Percentiles rank a stretch among this genome's conserved stretches.
phyloP scores from a whole-genome alignment of 1,284 basidiomycete genomes.

The Papiliotrema flavescens region DNA sequence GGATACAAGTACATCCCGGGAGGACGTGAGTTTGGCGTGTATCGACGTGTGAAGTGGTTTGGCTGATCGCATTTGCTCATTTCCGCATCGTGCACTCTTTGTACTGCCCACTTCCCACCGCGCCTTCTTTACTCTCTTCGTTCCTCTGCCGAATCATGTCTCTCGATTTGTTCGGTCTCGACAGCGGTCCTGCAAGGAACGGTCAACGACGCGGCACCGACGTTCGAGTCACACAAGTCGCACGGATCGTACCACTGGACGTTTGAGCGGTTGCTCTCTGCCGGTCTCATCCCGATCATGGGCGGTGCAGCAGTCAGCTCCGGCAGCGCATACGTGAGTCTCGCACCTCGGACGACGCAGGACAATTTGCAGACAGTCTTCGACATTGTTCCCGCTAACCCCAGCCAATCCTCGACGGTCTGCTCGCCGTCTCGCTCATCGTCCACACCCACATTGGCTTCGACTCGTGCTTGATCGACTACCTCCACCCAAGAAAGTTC shows the following conservation, averaged over 20 bases:
- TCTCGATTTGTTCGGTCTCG: neutral
- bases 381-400: slow-evolving; percentile 10
- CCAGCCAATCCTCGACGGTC: slow-evolving; percentile 76
- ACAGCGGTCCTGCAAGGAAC: slow-evolving; percentile 86
- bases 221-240: slow-evolving; percentile 72
- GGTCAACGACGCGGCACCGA: slow-evolving; percentile 90
- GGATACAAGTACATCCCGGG: slow-evolving; percentile 50
- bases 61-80: neutral
- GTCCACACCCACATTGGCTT: slow-evolving; percentile 91
- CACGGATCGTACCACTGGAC: slow-evolving; percentile 98
- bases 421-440: slow-evolving; percentile 79
- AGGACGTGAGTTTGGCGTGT: slow-evolving; percentile 40
- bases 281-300: slow-evolving; percentile 81
- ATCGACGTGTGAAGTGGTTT: neutral
- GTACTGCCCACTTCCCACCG: too few relatives aligned
- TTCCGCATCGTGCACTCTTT: neutral
- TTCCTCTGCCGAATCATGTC: too few relatives aligned
- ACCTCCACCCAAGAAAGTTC: slow-evolving; percentile 92
- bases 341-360: neutral
- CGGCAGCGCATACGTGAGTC: slow-evolving; percentile 58
- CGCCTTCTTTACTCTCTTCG: too few relatives aligned
- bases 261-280: slow-evolving; percentile 88
- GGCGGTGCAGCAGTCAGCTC: slow-evolving; percentile 72
- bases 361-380: too few relatives aligned
- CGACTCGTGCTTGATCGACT: slow-evolving; percentile 74